These are phyloP conservation scores for Bromus sterilis DNA, from an alignment of 176 grass and related monocot species.

Conservation along the genomic window DNA sequence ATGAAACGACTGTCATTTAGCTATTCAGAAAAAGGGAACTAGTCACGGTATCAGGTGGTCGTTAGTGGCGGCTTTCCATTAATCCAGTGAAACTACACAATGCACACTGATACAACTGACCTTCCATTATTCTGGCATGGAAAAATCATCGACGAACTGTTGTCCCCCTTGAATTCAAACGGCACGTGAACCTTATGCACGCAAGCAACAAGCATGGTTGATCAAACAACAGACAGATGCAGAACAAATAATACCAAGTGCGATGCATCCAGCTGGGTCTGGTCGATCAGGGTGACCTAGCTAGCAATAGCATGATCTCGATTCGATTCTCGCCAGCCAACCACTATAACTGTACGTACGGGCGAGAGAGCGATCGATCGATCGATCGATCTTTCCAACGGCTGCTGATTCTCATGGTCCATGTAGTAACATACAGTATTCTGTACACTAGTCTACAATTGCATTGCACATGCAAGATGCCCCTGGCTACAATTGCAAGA, in stretches of 20 bases:
- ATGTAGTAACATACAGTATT: background rate
- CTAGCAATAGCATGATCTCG: background rate
- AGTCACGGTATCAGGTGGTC: too few species aligned
- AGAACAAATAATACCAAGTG: background rate
- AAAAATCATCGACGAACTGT: background rate
- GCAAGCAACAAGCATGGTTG: background rate
- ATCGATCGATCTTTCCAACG: constrained; percentile 13
- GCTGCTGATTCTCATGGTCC: constrained; percentile 2
- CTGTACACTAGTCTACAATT: background rate
- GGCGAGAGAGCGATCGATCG: too few species aligned
- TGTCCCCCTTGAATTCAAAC: constrained; percentile 1
- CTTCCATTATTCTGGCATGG: background rate
- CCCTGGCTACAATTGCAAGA: background rate
- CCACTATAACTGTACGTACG: constrained; percentile 24
- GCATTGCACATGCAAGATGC: constrained; percentile 6
- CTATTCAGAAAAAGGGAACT: too few species aligned
- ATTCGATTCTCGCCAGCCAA: background rate
- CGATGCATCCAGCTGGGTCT: constrained; percentile 7
- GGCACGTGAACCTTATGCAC: background rate
- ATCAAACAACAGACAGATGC: background rate
- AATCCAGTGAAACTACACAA: background rate
- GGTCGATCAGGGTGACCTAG: background rate
- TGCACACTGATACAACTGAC: background rate
- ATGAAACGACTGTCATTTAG: too few species aligned
- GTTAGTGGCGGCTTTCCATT: too few species aligned